These are phyloP conservation scores for Clathrus columnatus DNA, from an alignment of 768 basidiomycete genomes.

Conservation along the genomic window DNA sequence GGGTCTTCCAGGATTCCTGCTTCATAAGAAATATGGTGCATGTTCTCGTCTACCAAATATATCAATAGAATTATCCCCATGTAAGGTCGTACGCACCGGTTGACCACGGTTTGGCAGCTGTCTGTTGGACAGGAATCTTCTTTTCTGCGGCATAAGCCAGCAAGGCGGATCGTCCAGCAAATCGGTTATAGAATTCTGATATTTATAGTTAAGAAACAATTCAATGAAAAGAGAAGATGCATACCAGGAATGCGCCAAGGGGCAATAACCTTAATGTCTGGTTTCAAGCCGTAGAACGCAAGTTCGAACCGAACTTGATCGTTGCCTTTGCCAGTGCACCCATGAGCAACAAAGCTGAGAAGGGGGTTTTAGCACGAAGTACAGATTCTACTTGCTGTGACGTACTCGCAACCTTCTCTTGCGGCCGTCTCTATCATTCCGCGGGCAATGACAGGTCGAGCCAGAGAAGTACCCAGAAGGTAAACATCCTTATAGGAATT, in stretches of 20 bases:
- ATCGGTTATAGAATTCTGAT: slow-evolving; percentile 92
- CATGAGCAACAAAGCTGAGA: slow-evolving; percentile 85
- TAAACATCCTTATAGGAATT: slow-evolving; percentile 68
- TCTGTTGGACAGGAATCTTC: slow-evolving; percentile 89
- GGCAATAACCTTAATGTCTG: slow-evolving; percentile 97
- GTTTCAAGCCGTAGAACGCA: slow-evolving; percentile 97
- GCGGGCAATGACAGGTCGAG: slow-evolving; percentile 96
- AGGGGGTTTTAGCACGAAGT: background rate
- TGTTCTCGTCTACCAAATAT: slow-evolving; percentile 67
- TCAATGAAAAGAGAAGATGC: slow-evolving; percentile 1
- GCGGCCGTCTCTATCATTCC: slow-evolving; percentile 96
- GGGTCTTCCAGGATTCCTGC: slow-evolving; percentile 98
- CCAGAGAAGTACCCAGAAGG: slow-evolving; percentile 94
- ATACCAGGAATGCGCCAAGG: slow-evolving; percentile 94
- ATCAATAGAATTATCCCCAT: background rate
- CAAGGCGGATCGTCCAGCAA: slow-evolving; percentile 90
- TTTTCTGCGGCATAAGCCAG: slow-evolving; percentile 84
- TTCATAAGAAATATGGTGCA: slow-evolving; percentile 99
- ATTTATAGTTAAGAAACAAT: background rate
- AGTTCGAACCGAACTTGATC: slow-evolving; percentile 99
- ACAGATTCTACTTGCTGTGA: no score
- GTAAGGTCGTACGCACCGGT: slow-evolving; percentile 38
- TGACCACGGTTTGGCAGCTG: slow-evolving; percentile 96
- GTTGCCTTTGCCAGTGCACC: slow-evolving; percentile 99
- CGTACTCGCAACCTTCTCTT: slow-evolving; percentile 91